phyloP scores from a whole-genome alignment of 2,329 filamentous ascomycete genomes.

The Nothophoma quercina region DNA sequence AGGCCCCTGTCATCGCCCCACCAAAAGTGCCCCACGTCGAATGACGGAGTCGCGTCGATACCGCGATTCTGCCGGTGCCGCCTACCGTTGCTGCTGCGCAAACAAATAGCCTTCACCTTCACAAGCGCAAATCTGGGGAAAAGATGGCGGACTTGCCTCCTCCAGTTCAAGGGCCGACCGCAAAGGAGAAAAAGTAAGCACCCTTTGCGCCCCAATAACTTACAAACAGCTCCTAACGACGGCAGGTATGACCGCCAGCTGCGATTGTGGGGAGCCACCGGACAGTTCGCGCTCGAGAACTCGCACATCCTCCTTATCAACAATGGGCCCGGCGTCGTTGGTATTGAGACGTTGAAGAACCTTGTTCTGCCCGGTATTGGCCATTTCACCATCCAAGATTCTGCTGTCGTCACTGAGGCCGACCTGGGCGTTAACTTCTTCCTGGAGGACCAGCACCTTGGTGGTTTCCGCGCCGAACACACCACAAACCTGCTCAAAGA shows the following conservation, averaged over 20 bases:
- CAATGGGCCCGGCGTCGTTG: conserved; percentile 83
- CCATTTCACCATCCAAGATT: conserved; percentile 88
- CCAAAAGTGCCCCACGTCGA: conserved; percentile 6
- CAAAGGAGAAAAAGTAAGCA: conserved; percentile 61
- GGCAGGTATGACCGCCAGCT: conserved; percentile 88
- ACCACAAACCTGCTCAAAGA: conserved; percentile 80
- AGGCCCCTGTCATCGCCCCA: conserved; percentile 6
- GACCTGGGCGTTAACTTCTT: conserved; percentile 98
- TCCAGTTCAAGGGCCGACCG: conserved; percentile 51
- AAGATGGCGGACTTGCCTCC: conserved; percentile 50
- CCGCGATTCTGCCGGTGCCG: conserved; percentile 18
- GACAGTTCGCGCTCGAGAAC: conserved; percentile 88
- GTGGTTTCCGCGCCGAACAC: conserved; percentile 78
- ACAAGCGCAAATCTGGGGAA: background rate
- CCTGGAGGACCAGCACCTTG: conserved; percentile 78
- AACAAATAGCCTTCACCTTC: background rate
- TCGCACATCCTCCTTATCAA: conserved; percentile 92
- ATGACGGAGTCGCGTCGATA: conserved; percentile 10
- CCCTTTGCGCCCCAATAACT: background rate
- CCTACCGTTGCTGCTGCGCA: conserved; percentile 9
- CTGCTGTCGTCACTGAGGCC: conserved; percentile 74
- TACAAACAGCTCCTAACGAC: conserved; percentile 50
- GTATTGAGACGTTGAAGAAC: conserved; percentile 93
- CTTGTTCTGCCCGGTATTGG: conserved; percentile 93
- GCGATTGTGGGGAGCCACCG: conserved; percentile 90